phyloP scores from a whole-genome alignment of 768 basidiomycete species.

The Pulveroboletus sp. region DNA sequence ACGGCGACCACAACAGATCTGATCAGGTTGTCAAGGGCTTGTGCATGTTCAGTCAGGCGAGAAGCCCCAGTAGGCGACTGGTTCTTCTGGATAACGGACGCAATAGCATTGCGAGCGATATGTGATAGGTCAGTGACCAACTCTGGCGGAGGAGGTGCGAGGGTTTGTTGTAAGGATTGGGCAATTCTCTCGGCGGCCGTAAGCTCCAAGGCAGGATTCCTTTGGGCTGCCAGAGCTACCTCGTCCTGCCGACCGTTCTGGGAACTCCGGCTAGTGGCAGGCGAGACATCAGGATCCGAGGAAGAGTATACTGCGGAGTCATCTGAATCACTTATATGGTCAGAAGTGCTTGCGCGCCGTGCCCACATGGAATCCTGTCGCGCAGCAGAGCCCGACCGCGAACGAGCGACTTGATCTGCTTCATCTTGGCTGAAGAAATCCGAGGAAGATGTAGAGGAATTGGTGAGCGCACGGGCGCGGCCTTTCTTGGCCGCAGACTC shows the following conservation, averaged over 20 bases:
- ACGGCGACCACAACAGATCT: slow-evolving; percentile 63
- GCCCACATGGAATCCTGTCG: slow-evolving; percentile 27
- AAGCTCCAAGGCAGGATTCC: slow-evolving; percentile 38
- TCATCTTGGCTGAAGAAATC: slow-evolving; percentile 21
- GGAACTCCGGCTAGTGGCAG: slow-evolving; percentile 30
- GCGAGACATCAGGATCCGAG: slow-evolving; percentile 31
- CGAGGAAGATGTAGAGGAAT: slow-evolving; percentile 34
- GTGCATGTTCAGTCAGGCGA: slow-evolving; percentile 52
- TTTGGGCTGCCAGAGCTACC: slow-evolving; percentile 11
- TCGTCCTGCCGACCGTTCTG: slow-evolving; percentile 26
- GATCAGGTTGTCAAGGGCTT: slow-evolving; percentile 60
- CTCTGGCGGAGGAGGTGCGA: slow-evolving; percentile 56
- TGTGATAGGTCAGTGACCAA: slow-evolving; percentile 59
- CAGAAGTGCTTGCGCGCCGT: slow-evolving; percentile 31
- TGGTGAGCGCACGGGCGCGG: slow-evolving; percentile 32
- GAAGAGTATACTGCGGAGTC: slow-evolving; percentile 56
- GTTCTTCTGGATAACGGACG: slow-evolving; percentile 54
- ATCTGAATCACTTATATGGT: slow-evolving; percentile 69
- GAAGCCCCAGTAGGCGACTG: slow-evolving; percentile 44
- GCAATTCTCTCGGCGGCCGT: slow-evolving; percentile 69
- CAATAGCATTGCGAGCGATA: slow-evolving; percentile 54
- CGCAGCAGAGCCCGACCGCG: slow-evolving; percentile 35
- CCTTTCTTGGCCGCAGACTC: slow-evolving; percentile 26
- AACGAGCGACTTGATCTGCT: slow-evolving; percentile 20
- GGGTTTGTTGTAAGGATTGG: slow-evolving; percentile 55